Base-by-base conservation (phyloP, 2,329 filamentous ascomycete genomes). In the Trichoderma aggressivum region DNA sequence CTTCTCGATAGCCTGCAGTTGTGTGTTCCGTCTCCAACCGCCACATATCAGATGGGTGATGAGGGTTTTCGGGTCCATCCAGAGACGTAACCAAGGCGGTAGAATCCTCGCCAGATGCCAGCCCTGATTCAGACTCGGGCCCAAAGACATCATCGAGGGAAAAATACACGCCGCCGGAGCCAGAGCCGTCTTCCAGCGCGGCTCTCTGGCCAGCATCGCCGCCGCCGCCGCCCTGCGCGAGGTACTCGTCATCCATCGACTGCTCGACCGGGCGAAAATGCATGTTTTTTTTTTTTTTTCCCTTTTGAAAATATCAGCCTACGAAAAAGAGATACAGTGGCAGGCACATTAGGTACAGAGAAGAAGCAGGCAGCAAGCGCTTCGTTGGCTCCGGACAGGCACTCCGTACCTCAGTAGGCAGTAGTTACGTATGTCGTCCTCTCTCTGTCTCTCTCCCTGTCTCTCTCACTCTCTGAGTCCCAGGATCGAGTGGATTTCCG, bases 1-100 rank as follows among this genome's bases (percentile, higher is more conserved):
- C 96, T 77, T 98, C 94, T 72, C 95, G 91, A 82, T 98, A 98
- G 24, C 96, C 96, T 50, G 92, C 90, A 8, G 92, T 98, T 66
- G 89, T 87, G 79, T 97, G 94, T 70, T 92, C 90, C 55, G 89
- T 87, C 76, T 92, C 90, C 18, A 97, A 86, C 28, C 92, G 90
- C 24, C 87, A 89, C 64, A 96, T 87, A 76, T 97, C 94, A 78
- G 84, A 87, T 36, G 83, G 84, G 68, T 88, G 84, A 65, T 74
- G 53, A n/a, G 55, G 21, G 72, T 32, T 56, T 28, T 43, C 56
- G 7, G 63, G 55, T n/a, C 65, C 30, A 6, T 59, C 58, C 7
- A 63, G 58, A 36, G 47, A 63, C 14, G 70, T 18, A 7, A 62
- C 39, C 10, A 18, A 11, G 5, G 53, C 53, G 5, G 26, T 36